Conservation (phyloP, 1,284 basidiomycete species). For the Marasmius oreades region DNA sequence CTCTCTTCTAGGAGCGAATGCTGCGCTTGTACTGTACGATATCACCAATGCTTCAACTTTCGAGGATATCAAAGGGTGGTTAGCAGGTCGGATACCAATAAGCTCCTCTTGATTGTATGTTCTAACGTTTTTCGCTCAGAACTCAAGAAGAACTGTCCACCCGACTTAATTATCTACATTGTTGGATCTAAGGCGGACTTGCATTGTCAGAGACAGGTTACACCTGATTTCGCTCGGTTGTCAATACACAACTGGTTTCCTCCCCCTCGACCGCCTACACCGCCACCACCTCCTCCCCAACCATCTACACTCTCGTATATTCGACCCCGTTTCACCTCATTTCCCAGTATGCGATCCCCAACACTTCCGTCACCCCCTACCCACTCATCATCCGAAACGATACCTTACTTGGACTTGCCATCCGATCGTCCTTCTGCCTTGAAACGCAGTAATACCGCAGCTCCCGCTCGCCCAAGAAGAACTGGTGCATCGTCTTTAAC, state of each 20-base stretch:
- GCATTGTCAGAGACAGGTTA: slow-evolving; percentile 64
- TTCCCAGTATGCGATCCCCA: slow-evolving; percentile 67
- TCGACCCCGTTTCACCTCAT: slow-evolving; percentile 80
- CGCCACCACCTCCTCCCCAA: slow-evolving; percentile 51
- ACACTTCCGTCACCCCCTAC: slow-evolving; percentile 37
- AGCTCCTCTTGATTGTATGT: slow-evolving; percentile 13
- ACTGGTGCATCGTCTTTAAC: slow-evolving; percentile 31
- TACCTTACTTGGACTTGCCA: slow-evolving; percentile 52
- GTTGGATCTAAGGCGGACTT: slow-evolving; percentile 90
- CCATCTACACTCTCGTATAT: slow-evolving; percentile 76
- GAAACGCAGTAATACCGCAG: slow-evolving; percentile 43
- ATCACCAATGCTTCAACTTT: slow-evolving; percentile 91
- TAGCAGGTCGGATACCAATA: slow-evolving; percentile 60
- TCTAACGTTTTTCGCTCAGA: slow-evolving; percentile 43
- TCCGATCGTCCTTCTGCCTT: slow-evolving; percentile 38
- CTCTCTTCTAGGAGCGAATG: slow-evolving; percentile 67
- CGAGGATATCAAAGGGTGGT: slow-evolving; percentile 90
- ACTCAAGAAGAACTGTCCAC: slow-evolving; percentile 82
- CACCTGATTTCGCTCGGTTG: slow-evolving; percentile 74
- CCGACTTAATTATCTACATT: slow-evolving; percentile 86
- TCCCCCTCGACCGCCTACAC: slow-evolving; percentile 61
- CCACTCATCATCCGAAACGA: slow-evolving; percentile 43
- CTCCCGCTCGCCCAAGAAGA: slow-evolving; percentile 37
- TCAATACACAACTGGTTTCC: slow-evolving; percentile 84
- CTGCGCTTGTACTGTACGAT: slow-evolving; percentile 95